Evolutionary conservation across 805 yeast species (phyloP), one percentile per base, ranked within the genome.

Genomic region (Tetrapisispora nanseiensis): DNA sequence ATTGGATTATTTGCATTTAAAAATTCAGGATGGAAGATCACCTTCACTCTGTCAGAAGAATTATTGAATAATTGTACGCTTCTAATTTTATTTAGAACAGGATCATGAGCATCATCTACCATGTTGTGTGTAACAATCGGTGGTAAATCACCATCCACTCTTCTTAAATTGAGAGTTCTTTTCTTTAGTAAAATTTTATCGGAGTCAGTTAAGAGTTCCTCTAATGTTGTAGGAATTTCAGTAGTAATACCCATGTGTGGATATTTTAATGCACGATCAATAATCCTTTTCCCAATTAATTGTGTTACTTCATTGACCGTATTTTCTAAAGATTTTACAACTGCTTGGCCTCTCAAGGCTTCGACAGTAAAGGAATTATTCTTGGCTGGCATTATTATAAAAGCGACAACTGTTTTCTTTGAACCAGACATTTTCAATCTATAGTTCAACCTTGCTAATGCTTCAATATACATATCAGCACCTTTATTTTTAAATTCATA

Each of bases 111-210:
- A 61, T 92, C 97, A 57, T 92, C 95, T 37, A 75, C 76, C 95
- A 90, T 90, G 67, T 90, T 90, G 66, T 90, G 98, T 11, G 98
- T 90, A 26, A 89, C 97, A 54, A 90, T 84, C 20, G 97, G 95
- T 21, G 98, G 98, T 56, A 87, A 69, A 5, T 86, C 72, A 44
- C 82, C 89, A 27, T 57, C 55, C 6, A 58, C 47, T 52, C 97
- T 76, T 66, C 87, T 87, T 57, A 90, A 74, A 2, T 97, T 97
- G 62, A 85, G 80, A 49, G 89, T 90, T 62, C 97, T 78, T 63
- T 96, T 78, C 64, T 90, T 90, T 59, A 90, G 72, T 46, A 86
- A 70, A 38, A 92, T 95, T 47, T 90, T 71, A 66, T 90, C 97
- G 12, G 92, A 78, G 3, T 94, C 84, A 51, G 80, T 83, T 48